Evolutionary conservation across 768 basidiomycete genomes (phyloP).

Genomic region (Lanmaoa rubissima): DNA sequence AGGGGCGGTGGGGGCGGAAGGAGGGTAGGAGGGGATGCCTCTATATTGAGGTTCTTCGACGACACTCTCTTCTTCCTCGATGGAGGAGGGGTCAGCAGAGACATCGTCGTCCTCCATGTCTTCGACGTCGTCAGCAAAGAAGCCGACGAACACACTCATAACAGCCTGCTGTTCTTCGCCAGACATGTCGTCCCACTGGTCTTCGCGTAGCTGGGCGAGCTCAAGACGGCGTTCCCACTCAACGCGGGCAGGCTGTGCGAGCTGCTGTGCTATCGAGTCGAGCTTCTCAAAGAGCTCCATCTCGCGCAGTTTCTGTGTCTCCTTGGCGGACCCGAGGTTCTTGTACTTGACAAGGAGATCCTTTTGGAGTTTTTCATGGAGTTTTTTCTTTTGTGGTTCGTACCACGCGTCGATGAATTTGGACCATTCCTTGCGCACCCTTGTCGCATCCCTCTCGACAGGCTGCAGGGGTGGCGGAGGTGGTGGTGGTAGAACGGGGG

Average conservation of each 20-base stretch:
- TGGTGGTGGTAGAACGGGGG: neutral
- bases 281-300: conserved; percentile 29
- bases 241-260: conserved; percentile 30
- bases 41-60: conserved; percentile 18
- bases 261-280: conserved; percentile 20
- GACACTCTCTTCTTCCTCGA: conserved; percentile 21
- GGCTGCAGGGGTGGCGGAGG: conserved; percentile 19
- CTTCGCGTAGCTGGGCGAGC: conserved; percentile 28
- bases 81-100: conserved; percentile 3
- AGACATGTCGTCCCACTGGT: conserved; percentile 33
- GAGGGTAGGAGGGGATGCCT: neutral
- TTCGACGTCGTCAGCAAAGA: conserved; percentile 29
- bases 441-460: conserved; percentile 20
- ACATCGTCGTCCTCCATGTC: conserved; percentile 17
- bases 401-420: conserved; percentile 31
- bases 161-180: conserved; percentile 32
- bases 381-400: conserved; percentile 30
- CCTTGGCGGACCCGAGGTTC: conserved; percentile 19
- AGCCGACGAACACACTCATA: conserved; percentile 29
- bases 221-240: conserved; percentile 36
- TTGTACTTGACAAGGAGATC: conserved; percentile 34
- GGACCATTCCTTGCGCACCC: conserved; percentile 32
- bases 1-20: conserved; percentile 1
- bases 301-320: conserved; percentile 30
- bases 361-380: conserved; percentile 30